phyloP scores from a whole-genome alignment of 2,329 filamentous ascomycete genomes.

The Cladorrhinum sp. region DNA sequence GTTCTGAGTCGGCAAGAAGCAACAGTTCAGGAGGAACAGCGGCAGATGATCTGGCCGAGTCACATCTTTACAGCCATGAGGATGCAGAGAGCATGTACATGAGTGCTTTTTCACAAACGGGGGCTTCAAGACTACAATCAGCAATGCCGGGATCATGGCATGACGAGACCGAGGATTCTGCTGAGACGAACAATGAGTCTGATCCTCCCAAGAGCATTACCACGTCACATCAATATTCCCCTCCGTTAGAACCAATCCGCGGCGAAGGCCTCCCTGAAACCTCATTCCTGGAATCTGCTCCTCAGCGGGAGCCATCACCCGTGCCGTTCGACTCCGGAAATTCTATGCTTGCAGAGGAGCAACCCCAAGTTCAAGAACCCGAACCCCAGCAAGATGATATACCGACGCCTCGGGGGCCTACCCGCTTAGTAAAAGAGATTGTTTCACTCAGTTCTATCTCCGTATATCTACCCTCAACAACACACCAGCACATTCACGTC shows the following conservation, averaged over 20 bases:
- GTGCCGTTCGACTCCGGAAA: background rate
- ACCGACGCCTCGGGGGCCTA: conserved; percentile 51
- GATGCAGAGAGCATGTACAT: conserved; percentile 87
- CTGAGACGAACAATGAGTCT: conserved; percentile 19
- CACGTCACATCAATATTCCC: background rate
- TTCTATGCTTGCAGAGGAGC: background rate
- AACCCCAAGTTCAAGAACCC: conserved; percentile 6
- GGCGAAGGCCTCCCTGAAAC: background rate
- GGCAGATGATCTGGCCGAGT: conserved; percentile 56
- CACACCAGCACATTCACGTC: conserved; percentile 44
- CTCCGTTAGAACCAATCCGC: background rate
- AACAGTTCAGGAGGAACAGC: conserved; percentile 30
- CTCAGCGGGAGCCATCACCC: background rate
- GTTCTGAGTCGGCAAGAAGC: conserved; percentile 28
- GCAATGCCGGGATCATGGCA: conserved; percentile 55
- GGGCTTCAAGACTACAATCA: conserved; percentile 31
- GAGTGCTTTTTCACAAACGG: conserved; percentile 61
- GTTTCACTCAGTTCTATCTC: conserved; percentile 50
- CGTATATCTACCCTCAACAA: conserved; percentile 52
- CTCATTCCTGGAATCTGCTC: background rate
- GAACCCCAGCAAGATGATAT: conserved; percentile 38
- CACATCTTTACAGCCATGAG: conserved; percentile 72
- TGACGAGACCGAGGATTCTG: conserved; percentile 31
- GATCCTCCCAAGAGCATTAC: background rate
- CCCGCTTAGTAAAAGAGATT: conserved; percentile 55